Conservation (phyloP, 768 basidiomycete genomes). For the Gloeophyllum trabeum region DNA sequence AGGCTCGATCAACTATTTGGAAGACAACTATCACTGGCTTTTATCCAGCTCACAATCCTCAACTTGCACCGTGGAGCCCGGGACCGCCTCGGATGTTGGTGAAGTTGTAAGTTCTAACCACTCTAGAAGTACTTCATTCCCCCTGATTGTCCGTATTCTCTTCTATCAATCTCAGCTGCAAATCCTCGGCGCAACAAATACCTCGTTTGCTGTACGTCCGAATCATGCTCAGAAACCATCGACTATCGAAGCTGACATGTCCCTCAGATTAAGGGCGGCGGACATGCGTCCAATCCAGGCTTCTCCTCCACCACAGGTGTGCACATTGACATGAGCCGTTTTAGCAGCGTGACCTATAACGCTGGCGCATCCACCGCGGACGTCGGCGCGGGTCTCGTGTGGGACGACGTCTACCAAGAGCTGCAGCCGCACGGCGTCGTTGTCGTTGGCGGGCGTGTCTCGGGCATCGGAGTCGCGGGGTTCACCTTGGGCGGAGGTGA, state of each 20-base stretch:
- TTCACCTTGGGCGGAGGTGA: conserved; percentile 11
- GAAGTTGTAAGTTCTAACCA: neutral
- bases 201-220: neutral
- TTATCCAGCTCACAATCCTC: conserved; percentile 2
- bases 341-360: neutral
- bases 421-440: conserved; percentile 6
- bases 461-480: conserved; percentile 10
- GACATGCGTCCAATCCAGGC: no score
- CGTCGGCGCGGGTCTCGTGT: neutral
- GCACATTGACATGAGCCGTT: neutral
- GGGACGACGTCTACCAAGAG: conserved; percentile 7
- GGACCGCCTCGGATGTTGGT: neutral
- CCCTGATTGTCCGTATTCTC: neutral
- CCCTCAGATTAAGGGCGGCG: no score
- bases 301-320: neutral
- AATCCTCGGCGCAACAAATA: neutral
- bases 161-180: neutral
- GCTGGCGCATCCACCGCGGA: neutral
- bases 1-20: conserved; percentile 1
- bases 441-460: conserved; percentile 9
- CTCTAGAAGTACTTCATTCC: neutral
- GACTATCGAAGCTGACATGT: no score
- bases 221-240: no score
- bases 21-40: conserved; percentile 1
- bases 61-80: conserved; percentile 3